Conservation (phyloP, 768 basidiomycete genomes). For the Hygrophorus pudorinus region DNA sequence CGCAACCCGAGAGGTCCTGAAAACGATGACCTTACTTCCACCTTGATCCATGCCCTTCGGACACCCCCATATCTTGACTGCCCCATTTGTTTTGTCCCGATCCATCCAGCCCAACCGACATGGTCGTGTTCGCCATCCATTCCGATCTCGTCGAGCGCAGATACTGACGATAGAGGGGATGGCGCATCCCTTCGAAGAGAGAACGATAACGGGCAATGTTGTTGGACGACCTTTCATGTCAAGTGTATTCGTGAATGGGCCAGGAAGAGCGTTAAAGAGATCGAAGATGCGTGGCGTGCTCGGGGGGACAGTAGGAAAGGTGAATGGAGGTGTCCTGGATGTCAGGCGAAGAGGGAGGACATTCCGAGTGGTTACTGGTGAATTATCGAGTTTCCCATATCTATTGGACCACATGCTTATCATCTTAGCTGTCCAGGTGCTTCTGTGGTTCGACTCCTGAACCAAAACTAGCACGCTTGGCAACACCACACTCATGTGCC, state of each 20-base stretch:
- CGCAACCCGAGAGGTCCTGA: not conserved
- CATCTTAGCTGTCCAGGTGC: constrained; percentile 40
- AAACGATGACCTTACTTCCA: constrained; percentile 63
- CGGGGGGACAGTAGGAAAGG: constrained; percentile 59
- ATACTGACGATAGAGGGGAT: constrained; percentile 17
- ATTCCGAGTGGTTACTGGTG: constrained; percentile 63
- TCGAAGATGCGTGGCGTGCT: constrained; percentile 62
- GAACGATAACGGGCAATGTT: constrained; percentile 40
- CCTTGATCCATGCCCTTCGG: constrained; percentile 54
- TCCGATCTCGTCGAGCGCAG: constrained; percentile 23
- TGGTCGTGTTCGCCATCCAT: constrained; percentile 80
- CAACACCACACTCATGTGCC: constrained; percentile 72
- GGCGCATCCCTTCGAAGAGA: constrained; percentile 10
- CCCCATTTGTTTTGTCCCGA: constrained; percentile 71
- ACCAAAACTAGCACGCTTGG: constrained; percentile 58
- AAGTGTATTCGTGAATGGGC: constrained; percentile 90
- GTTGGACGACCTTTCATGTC: constrained; percentile 88
- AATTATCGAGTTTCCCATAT: constrained; percentile 9
- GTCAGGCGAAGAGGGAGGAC: constrained; percentile 66
- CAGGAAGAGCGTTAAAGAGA: constrained; percentile 63
- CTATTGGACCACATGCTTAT: constrained; percentile 8
- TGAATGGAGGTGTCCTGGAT: constrained; percentile 92
- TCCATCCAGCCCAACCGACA: constrained; percentile 69
- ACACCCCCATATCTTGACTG: constrained; percentile 71
- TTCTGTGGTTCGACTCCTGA: constrained; percentile 74